These are phyloP conservation scores for Globisporangium apiculatum DNA, from an alignment of 352 stramenopile genomes.

Conservation along the genomic window DNA sequence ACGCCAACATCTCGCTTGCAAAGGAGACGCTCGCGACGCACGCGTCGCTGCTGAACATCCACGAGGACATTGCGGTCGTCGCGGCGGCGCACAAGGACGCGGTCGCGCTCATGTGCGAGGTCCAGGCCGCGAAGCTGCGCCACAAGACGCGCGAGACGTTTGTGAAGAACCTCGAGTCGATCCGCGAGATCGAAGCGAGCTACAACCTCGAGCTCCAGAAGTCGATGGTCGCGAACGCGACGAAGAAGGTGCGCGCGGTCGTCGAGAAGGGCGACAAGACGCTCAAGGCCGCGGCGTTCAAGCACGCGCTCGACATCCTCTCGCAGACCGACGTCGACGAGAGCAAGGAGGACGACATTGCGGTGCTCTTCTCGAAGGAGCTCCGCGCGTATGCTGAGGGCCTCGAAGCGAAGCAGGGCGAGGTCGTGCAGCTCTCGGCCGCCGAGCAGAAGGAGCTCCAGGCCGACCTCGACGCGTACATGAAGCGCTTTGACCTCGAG, in stretches of 20 bases:
- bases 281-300: slow-evolving; percentile 79
- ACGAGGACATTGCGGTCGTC: slow-evolving; percentile 76
- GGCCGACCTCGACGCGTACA: slow-evolving; percentile 80
- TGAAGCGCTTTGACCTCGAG: slow-evolving; percentile 81
- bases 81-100: slow-evolving; percentile 79
- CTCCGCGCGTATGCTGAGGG: slow-evolving; percentile 65
- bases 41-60: slow-evolving; percentile 77
- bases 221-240: slow-evolving; percentile 68
- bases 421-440: slow-evolving; percentile 63
- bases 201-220: slow-evolving; percentile 84
- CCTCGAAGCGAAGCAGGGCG: slow-evolving; percentile 73
- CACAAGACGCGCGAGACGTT: slow-evolving; percentile 87
- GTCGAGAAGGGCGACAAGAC: slow-evolving; percentile 81
- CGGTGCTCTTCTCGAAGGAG: slow-evolving; percentile 78
- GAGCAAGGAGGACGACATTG: slow-evolving; percentile 79
- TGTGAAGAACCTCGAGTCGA: slow-evolving; percentile 83
- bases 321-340: slow-evolving; percentile 60
- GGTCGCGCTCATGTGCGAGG: slow-evolving; percentile 75
- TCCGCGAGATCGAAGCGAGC: slow-evolving; percentile 71
- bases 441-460: slow-evolving; percentile 80
- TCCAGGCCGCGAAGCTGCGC: slow-evolving; percentile 78
- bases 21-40: slow-evolving; percentile 82
- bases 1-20: slow-evolving; percentile 74
- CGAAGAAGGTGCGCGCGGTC: slow-evolving; percentile 61
- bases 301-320: slow-evolving; percentile 80